phyloP scores from a whole-genome alignment of 1,284 basidiomycete species.

The Tylopilus microsporus region DNA sequence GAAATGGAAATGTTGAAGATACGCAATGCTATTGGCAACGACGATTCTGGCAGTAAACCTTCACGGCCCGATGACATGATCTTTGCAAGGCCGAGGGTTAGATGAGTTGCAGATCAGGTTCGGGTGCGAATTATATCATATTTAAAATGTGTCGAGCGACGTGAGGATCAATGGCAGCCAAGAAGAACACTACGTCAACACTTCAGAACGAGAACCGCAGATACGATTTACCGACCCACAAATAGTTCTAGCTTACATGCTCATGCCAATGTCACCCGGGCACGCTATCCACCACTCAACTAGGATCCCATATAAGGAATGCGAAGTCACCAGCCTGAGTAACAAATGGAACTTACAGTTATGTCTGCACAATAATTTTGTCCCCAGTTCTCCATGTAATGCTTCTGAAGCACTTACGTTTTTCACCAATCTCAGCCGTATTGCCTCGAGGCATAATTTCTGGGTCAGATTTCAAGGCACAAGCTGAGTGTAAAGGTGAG shows the following conservation, averaged over 20 bases:
- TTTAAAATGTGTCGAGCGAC: constrained; percentile 45
- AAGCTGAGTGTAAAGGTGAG: constrained; percentile 48
- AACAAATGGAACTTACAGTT: constrained; percentile 20
- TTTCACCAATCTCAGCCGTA: constrained; percentile 69
- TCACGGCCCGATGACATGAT: too few relatives aligned
- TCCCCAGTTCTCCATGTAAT: constrained; percentile 35
- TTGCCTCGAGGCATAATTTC: constrained; percentile 70
- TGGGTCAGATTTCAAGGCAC: constrained; percentile 80
- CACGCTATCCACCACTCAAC: constrained; percentile 43
- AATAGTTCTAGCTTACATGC: constrained; percentile 50
- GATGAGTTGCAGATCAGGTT: too few relatives aligned
- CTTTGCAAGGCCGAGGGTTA: too few relatives aligned
- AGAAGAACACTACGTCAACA: constrained; percentile 23
- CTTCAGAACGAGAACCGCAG: background rate
- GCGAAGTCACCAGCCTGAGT: background rate
- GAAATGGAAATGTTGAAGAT: constrained; percentile 75
- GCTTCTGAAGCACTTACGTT: constrained; percentile 21
- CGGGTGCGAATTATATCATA: too few relatives aligned
- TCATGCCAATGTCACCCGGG: constrained; percentile 50
- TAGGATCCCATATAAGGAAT: constrained; percentile 16
- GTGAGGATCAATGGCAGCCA: constrained; percentile 63
- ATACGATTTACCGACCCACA: constrained; percentile 24
- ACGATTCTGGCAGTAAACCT: too few relatives aligned
- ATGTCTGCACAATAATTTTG: constrained; percentile 20
- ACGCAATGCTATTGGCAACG: constrained; percentile 46